phyloP scores from a whole-genome alignment of 1,284 basidiomycete species.

The Salmacisia buchloeana region DNA sequence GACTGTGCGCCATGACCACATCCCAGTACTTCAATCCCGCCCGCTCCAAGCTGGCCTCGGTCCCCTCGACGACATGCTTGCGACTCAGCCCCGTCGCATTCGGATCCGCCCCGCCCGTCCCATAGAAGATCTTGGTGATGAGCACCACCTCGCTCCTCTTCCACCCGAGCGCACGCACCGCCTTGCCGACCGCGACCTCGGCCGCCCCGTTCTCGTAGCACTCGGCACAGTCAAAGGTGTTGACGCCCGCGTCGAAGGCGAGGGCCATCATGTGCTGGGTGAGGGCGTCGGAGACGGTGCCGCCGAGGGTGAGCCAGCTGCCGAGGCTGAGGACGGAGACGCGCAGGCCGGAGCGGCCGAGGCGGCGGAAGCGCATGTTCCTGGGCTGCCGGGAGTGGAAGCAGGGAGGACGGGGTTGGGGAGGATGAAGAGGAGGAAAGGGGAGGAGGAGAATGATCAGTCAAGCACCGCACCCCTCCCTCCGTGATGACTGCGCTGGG shows the following conservation, averaged over 20 bases:
- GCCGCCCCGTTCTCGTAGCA: conserved; percentile 67
- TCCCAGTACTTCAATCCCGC: conserved; percentile 67
- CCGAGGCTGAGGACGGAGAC: conserved; percentile 32
- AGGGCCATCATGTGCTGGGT: conserved; percentile 31
- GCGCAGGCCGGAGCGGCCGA: conserved; percentile 31
- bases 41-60: conserved; percentile 64
- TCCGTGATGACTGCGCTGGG: no score
- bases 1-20: conserved; percentile 55
- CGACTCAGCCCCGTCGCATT: conserved; percentile 63
- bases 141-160: conserved; percentile 61
- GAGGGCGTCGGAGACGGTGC: conserved; percentile 26
- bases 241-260: conserved; percentile 56
- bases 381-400: conserved; percentile 23
- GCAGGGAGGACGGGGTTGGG: no score
- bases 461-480: no score
- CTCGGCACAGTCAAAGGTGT: conserved; percentile 66
- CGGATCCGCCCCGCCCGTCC: conserved; percentile 51
- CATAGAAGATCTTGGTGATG: conserved; percentile 62
- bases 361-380: conserved; percentile 39
- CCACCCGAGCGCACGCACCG: conserved; percentile 67
- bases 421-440: no score
- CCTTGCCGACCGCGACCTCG: conserved; percentile 69
- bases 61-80: conserved; percentile 80
- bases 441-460: no score
- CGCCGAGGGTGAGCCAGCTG: conserved; percentile 38